These are phyloP conservation scores for Annulohypoxylon moriforme DNA, from an alignment of 495 filamentous ascomycete species.

Conservation along the genomic window DNA sequence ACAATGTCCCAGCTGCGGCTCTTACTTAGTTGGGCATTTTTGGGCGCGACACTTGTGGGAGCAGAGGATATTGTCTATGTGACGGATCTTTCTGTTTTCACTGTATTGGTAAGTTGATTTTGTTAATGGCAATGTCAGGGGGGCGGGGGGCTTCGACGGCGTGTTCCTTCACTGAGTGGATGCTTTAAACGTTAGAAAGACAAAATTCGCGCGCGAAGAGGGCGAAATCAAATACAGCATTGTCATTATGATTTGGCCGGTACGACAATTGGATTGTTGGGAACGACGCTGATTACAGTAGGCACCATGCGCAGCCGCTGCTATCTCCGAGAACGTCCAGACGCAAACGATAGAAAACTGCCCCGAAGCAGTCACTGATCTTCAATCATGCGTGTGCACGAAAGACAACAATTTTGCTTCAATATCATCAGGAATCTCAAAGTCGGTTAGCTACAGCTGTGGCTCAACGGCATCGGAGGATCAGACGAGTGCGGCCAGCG, in stretches of 20 bases:
- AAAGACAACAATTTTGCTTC: constrained; percentile 59
- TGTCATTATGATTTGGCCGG: neutral
- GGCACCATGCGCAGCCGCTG: constrained; percentile 61
- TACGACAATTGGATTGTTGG: neutral
- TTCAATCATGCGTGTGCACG: constrained; percentile 62
- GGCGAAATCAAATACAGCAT: neutral
- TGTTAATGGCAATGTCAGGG: neutral
- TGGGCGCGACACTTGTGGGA: constrained; percentile 26
- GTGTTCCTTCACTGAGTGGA: neutral
- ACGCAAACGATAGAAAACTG: constrained; percentile 54
- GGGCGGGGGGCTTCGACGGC: too few species aligned
- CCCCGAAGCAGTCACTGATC: constrained; percentile 52
- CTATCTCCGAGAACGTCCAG: constrained; percentile 56
- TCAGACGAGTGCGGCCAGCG: constrained; percentile 55
- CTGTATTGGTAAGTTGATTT: constrained; percentile 51
- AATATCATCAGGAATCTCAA: constrained; percentile 52
- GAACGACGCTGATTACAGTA: constrained; percentile 33
- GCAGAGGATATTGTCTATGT: constrained; percentile 54
- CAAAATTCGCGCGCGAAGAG: neutral
- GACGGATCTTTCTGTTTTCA: constrained; percentile 57
- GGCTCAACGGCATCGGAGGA: constrained; percentile 58
- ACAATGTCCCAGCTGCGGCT: constrained; percentile 26
- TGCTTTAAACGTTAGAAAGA: neutral
- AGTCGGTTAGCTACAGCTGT: constrained; percentile 54
- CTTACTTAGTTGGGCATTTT: constrained; percentile 28